Base-by-base conservation (phyloP, 495 filamentous ascomycete genomes). In the Evansstolkia leycettana region DNA sequence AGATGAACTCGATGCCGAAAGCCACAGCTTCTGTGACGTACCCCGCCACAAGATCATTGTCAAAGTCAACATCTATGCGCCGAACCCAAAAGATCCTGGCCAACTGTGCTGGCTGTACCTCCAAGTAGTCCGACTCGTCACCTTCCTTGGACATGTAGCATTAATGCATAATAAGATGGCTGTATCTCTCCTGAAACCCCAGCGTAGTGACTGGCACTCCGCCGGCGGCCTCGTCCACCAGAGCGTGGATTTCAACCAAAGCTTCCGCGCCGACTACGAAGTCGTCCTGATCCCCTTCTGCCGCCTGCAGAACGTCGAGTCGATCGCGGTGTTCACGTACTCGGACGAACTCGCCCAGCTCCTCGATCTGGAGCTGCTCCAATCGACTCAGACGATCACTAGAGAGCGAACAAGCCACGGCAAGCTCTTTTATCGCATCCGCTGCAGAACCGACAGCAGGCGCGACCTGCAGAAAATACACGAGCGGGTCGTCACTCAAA, bases 31-130 rank as follows among this genome's bases (percentile, higher is more conserved):
- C 14, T 10, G 3, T 15, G 30, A 33, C 17, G 3, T 16, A 15
- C 31, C 33, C 1, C 33, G 12, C 27, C 16, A 46, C 35, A 42
- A 37, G 23, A 17, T 20, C 32, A 28, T 36, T 11, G 18, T 46
- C 14, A 5, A 5, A 0, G 17, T 46, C 12, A 13, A 42, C 23
- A 36, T 46, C 9, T 28, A 35, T 17, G 39, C 38, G 2, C 43
- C 43, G 10, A 19, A 41, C 26, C 35, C 31, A 8, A 3, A 29
- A 0, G 39, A 46, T 17, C 35, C 31, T 3, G 39, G 25, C 12
- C 35, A 41, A 28, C 17, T 46, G 0, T 17, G 37, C 13, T 29
- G 25, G 7, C 27, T 46, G 8, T 42, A 38, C 37, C 12, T 19
- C 0, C 41, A 34, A 24, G 5, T 39, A 10, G 23, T 17, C 8